phyloP scores from a whole-genome alignment of 1,284 basidiomycete genomes.

The Bondarzewia mesenterica region DNA sequence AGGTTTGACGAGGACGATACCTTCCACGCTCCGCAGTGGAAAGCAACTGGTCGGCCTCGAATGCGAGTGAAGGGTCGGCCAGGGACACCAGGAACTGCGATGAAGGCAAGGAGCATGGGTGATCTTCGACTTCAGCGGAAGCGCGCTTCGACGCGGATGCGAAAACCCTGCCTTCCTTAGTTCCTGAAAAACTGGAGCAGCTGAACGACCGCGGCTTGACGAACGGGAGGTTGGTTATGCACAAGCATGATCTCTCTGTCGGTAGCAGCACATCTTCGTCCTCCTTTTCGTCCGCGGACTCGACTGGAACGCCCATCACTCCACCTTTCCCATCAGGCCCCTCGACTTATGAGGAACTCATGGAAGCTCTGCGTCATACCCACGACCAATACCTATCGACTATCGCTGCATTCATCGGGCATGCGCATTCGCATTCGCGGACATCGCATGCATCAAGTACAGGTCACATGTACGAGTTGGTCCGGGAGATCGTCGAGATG shows the following conservation, averaged over 20 bases:
- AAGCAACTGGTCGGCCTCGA: constrained; percentile 8
- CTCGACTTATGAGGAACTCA: constrained; percentile 54
- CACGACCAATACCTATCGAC: constrained; percentile 90
- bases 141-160: constrained; percentile 14
- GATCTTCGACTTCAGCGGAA: constrained; percentile 38
- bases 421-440: constrained; percentile 89
- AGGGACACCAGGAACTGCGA: constrained; percentile 23
- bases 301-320: constrained; percentile 30
- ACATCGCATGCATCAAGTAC: constrained; percentile 86
- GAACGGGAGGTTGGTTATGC: constrained; percentile 6
- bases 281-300: constrained; percentile 39
- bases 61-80: constrained; percentile 16
- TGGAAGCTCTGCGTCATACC: constrained; percentile 64
- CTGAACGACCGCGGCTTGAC: constrained; percentile 5
- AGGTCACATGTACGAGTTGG: constrained; percentile 89
- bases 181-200: constrained; percentile 8
- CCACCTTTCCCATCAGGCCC: constrained; percentile 64
- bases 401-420: constrained; percentile 95
- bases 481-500: constrained; percentile 88
- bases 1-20: constrained; percentile 11
- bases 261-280: constrained; percentile 64
- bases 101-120: constrained; percentile 44
- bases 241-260: constrained; percentile 33
- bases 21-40: constrained; percentile 2
- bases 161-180: constrained; percentile 22